phyloP scores from a whole-genome alignment of 164 flowering plant genomes.

The Nymphaea colorata region DNA sequence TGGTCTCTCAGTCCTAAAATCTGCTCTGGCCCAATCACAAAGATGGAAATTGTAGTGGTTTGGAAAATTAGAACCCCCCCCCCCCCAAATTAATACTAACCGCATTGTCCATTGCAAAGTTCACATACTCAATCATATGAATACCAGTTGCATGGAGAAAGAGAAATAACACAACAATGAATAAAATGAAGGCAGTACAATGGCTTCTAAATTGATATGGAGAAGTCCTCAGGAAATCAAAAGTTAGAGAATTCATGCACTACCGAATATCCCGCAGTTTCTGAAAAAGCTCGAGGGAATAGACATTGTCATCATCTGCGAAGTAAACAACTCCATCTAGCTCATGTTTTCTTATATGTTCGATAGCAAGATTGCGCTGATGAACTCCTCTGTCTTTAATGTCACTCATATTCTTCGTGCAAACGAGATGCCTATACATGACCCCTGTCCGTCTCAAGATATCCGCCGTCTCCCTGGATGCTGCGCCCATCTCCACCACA shows the following conservation, averaged over 20 bases:
- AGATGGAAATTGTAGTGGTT: no score
- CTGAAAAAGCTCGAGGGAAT: conserved; percentile 69
- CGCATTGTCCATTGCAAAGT: no score
- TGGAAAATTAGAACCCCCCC: no score
- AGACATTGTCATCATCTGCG: conserved; percentile 91
- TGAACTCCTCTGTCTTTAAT: conserved; percentile 76
- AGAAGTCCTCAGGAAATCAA: neutral
- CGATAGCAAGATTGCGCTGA: conserved; percentile 70
- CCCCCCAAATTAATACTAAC: no score
- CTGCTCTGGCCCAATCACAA: no score
- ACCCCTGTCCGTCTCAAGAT: conserved; percentile 62
- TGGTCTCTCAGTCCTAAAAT: no score
- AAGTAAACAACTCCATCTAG: conserved; percentile 90
- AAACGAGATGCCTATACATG: conserved; percentile 78
- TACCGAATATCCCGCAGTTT: conserved; percentile 72
- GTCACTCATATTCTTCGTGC: conserved; percentile 35
- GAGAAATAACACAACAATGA: neutral
- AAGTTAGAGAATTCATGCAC: neutral
- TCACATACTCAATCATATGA: neutral
- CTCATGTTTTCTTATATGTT: conserved; percentile 67
- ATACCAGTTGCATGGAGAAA: neutral
- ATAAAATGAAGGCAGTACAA: neutral
- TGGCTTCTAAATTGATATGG: neutral
- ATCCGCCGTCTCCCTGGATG: conserved; percentile 61
- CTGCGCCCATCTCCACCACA: conserved; percentile 68